These are phyloP conservation scores for Capronia coronata DNA, from an alignment of 2,329 filamentous ascomycete species.

Conservation along the genomic window DNA sequence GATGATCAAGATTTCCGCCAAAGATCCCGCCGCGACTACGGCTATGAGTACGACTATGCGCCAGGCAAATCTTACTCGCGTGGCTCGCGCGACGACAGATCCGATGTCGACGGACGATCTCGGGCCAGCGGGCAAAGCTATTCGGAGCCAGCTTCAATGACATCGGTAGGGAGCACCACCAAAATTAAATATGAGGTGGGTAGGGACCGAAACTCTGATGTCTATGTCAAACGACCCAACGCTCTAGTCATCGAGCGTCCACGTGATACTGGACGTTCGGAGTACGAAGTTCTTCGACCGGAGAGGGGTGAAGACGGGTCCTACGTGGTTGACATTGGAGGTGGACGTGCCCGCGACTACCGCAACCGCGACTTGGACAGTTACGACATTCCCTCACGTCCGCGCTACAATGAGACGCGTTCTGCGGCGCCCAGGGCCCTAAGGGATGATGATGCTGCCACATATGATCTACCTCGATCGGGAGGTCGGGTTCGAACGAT, in stretches of 20 bases:
- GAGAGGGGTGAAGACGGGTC: constrained; percentile 17
- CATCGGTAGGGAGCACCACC: constrained; percentile 1
- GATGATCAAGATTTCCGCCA: constrained; percentile 7
- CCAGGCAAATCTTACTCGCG: constrained; percentile 11
- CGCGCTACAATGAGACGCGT: constrained; percentile 5
- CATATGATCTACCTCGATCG: constrained; percentile 7
- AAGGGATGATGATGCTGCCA: constrained; percentile 11
- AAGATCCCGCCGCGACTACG: constrained; percentile 8
- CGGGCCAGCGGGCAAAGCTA: constrained; percentile 9
- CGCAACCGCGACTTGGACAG: constrained; percentile 4
- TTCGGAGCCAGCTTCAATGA: neutral
- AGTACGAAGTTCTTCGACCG: constrained; percentile 24
- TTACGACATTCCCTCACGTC: constrained; percentile 8
- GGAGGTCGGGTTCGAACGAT: constrained; percentile 9
- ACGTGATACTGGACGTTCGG: constrained; percentile 11
- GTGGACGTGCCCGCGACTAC: constrained; percentile 6
- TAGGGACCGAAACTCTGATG: constrained; percentile 19
- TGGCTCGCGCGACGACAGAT: constrained; percentile 15
- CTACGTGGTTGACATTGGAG: constrained; percentile 19
- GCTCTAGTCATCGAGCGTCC: constrained; percentile 15
- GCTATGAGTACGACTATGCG: constrained; percentile 15
- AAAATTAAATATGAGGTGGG: constrained; percentile 20
- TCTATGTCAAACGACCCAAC: constrained; percentile 20
- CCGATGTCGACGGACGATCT: constrained; percentile 11
- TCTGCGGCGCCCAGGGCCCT: neutral